These are phyloP conservation scores for Nakaseomyces delphensis DNA, from an alignment of 1,139 yeast genomes.

Conservation along the genomic window DNA sequence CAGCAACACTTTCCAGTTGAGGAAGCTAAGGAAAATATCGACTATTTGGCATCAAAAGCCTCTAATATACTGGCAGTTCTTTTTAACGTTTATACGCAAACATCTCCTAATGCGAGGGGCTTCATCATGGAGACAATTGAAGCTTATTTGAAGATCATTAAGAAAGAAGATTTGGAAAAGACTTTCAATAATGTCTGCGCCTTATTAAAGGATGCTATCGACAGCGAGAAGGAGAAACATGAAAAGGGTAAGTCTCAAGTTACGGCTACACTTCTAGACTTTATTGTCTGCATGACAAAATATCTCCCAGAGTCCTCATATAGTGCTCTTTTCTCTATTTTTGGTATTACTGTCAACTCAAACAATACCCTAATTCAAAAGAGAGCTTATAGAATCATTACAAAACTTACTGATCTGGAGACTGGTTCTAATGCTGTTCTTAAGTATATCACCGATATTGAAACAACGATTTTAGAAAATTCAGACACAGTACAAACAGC, in stretches of 20 bases:
- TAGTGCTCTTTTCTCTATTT: constrained; percentile 67
- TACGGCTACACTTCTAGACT: constrained; percentile 82
- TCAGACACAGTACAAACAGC: constrained; percentile 57
- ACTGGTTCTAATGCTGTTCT: constrained; percentile 48
- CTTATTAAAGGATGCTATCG: constrained; percentile 65
- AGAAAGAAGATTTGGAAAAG: constrained; percentile 52
- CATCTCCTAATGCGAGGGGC: constrained; percentile 74
- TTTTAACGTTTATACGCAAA: constrained; percentile 84
- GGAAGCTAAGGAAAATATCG: constrained; percentile 49
- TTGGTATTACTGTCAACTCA: constrained; percentile 55
- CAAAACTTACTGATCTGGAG: constrained; percentile 61
- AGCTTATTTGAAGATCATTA: constrained; percentile 64
- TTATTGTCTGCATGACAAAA: constrained; percentile 77
- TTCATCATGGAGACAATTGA: constrained; percentile 81
- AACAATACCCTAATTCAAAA: constrained; percentile 71
- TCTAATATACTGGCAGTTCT: constrained; percentile 74
- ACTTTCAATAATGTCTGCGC: constrained; percentile 85
- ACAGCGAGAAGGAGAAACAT: constrained; percentile 41
- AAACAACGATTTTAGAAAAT: constrained; percentile 49
- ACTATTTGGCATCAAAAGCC: constrained; percentile 56
- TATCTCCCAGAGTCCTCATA: constrained; percentile 67
- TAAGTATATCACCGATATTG: constrained; percentile 49
- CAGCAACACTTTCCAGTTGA: constrained; percentile 53
- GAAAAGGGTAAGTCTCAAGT: constrained; percentile 37
- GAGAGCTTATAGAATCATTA: constrained; percentile 76